Evolutionary conservation across 2,329 filamentous ascomycete genomes (phyloP), one percentile per base, ranked within the genome.

Genomic region (Aspergillus novoparasiticus): DNA sequence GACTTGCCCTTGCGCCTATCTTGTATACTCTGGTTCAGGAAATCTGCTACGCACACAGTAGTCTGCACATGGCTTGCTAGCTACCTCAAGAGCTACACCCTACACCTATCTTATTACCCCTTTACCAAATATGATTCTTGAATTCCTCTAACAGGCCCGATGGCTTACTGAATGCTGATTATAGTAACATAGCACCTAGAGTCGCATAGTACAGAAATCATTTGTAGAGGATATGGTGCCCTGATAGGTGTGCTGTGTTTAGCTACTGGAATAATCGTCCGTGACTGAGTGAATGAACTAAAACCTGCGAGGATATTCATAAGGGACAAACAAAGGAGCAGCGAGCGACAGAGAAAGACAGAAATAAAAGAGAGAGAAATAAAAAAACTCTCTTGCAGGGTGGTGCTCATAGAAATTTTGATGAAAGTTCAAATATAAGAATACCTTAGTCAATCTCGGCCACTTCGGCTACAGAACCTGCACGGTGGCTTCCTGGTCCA

Each of bases 1-100:
- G 0, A 76, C 61, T 43, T 74, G 61, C 6, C 64, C 60, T 39
- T 73, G 69, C 2, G 59, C 23, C 56, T 73, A 72, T 55, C 62
- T 69, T 4, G 70, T 74, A 46, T 70, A 75, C 5, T 61, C 58
- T 3, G 72, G 69, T 2, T 32, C 58, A 10, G 26, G 23, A 4
- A 70, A 19, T 6, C 64, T 58, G 26, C 69, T 67, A 26, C 68
- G 65, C 21, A 66, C 16, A 46, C 72, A 75, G 32, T 72, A 72
- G 0, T 68, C 74, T 76, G 39, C 12, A 21, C 12, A 60, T 55
- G 6, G 9, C 11, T 12, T 32, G 23, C 48, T 23, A 51, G 57
- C 12, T 9, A 6, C 12, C 19, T 30, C 21, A 50, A 34, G 12
- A 16, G n/a, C 14, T 30, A 58, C 41, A 21, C 41, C 19, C 5